Percentiles rank a stretch among this genome's conserved stretches.
Conservation (phyloP, 2,329 filamentous ascomycete species). For the Penicillium sp. region DNA sequence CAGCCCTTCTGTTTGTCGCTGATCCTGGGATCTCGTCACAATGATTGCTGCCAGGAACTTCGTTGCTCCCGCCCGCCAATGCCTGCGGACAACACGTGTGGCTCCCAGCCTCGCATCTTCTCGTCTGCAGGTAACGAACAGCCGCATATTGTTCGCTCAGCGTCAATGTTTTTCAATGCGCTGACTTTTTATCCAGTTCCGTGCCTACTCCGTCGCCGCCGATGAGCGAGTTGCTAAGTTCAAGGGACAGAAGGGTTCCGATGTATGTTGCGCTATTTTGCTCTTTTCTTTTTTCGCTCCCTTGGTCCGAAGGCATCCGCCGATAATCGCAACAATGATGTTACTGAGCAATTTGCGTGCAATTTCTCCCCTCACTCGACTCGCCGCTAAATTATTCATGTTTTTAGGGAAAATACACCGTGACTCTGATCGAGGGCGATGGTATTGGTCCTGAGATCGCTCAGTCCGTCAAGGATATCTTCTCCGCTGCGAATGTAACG, state of each 20-base stretch:
- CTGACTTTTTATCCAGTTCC: conserved; percentile 50
- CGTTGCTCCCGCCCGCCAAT: conserved; percentile 77
- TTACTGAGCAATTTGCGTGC: conserved; percentile 12
- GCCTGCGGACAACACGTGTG: conserved; percentile 68
- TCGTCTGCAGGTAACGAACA: conserved; percentile 61
- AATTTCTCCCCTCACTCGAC: neutral
- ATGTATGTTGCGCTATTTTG: conserved; percentile 65
- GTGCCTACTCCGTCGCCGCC: conserved; percentile 63
- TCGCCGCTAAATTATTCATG: conserved; percentile 20
- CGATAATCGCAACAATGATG: conserved; percentile 6
- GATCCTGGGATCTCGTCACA: conserved; percentile 47
- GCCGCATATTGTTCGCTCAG: conserved; percentile 19
- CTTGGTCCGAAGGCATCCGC: conserved; percentile 34
- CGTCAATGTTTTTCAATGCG: conserved; percentile 13
- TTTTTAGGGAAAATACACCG: conserved; percentile 85
- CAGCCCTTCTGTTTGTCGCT: conserved; percentile 21
- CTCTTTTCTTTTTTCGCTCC: conserved; percentile 32
- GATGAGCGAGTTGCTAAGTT: conserved; percentile 86
- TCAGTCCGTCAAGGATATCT: conserved; percentile 98
- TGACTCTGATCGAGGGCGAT: conserved; percentile 97
- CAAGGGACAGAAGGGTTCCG: conserved; percentile 83
- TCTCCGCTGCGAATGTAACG: conserved; percentile 84
- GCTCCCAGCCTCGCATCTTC: conserved; percentile 53
- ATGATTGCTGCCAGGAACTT: conserved; percentile 86
- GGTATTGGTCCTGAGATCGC: conserved; percentile 98